Base-by-base conservation (phyloP, 2,329 filamentous ascomycete genomes). In the Alternaria postmessia region DNA sequence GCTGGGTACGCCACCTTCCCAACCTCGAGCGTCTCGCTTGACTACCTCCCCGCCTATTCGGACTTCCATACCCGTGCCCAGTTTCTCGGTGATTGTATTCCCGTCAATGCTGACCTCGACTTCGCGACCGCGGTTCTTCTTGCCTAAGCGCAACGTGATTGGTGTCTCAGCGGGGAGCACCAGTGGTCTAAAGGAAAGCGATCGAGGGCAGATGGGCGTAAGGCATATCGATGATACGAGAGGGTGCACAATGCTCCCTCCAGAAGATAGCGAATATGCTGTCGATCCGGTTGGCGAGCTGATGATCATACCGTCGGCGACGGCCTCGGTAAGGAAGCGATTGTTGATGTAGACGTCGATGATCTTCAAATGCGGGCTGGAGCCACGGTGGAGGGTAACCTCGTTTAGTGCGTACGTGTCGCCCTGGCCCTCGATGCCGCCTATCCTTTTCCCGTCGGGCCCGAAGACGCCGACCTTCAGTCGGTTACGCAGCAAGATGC, bases 241-340 rank as follows among this genome's bases (percentile, higher is more conserved):
- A 0, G 95, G 95, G 76, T 99, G 95, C 41, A 98, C 91, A 68
- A 99, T 98, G 69, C 90, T 92, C 1, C 95, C 95, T 3, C 95
- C 95, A 3, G 91, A 91, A 66, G 91, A 95, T n/a, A 99, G 85
- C 60, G 91, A 95, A 81, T 99, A 99, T 0, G 95, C 95, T 0
- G 95, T 99, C 41, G 92, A 96, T 3, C 95, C 95, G 0, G 95
- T 99, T 0, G 95, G 95, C 0, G 94, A 97, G 64, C 91, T 93
- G 59, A 98, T 89, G 44, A 98, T 90, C 78, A 99, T 96, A 51
- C 95, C 95, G 77, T 99, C 95, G 1, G 94, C 94, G 12, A 96
- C 94, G 1, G 93, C 94, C 77, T 97, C 93, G 1, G 95, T 99
- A 46, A 99, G 83, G 71, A 95, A 96, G 55, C 93, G 89, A 34